phyloP scores from a whole-genome alignment of 2,329 filamentous ascomycete genomes.

The Hypoxylon sp. region DNA sequence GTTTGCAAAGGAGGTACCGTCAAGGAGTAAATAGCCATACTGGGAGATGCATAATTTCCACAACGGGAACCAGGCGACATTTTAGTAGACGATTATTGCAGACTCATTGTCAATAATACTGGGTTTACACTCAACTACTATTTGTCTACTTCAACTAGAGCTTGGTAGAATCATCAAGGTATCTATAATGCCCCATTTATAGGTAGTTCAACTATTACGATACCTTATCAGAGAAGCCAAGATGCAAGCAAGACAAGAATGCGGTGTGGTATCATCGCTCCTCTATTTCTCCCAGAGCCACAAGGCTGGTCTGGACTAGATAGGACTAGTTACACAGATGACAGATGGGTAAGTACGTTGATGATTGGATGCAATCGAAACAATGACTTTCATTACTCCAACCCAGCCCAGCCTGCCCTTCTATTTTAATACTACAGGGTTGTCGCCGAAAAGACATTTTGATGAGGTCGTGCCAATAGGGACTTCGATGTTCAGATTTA shows the following conservation, averaged over 20 bases:
- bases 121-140: background rate
- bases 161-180: background rate
- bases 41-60: background rate
- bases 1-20: background rate
- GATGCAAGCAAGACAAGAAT: slow-evolving; percentile 6
- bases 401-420: slow-evolving; percentile 34
- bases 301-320: slow-evolving; percentile 31
- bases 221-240: background rate
- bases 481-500: slow-evolving; percentile 50
- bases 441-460: slow-evolving; percentile 21
- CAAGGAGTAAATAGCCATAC: background rate
- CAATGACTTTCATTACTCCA: slow-evolving; percentile 44
- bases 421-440: slow-evolving; percentile 46
- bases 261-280: slow-evolving; percentile 35
- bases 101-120: background rate
- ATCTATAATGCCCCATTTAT: background rate
- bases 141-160: background rate
- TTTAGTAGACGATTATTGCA: background rate
- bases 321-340: slow-evolving; percentile 34
- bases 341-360: slow-evolving; percentile 21
- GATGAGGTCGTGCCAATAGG: slow-evolving; percentile 24
- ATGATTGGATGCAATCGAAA: slow-evolving; percentile 32
- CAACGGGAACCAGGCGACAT: background rate
- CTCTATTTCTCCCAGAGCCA: slow-evolving; percentile 34
- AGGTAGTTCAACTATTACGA: background rate